Percentiles rank a stretch among this genome's conserved stretches.
These are phyloP conservation scores for Polysphondylium violaceum DNA, from an alignment of 78 protist genomes.

Conservation along the genomic window DNA sequence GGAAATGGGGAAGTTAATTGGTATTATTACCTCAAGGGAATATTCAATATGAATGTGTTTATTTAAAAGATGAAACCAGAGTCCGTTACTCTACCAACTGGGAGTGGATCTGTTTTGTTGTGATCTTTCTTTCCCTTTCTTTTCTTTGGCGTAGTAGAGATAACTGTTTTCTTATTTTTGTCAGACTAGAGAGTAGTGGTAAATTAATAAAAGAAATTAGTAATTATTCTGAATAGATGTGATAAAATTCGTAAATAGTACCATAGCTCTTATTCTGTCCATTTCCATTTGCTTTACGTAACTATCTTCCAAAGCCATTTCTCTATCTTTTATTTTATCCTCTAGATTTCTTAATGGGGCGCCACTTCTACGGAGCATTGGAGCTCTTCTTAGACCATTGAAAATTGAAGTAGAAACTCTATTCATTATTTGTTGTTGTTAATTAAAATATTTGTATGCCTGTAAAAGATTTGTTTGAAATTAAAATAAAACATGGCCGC, in stretches of 20 bases:
- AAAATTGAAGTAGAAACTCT: background rate
- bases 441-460: background rate
- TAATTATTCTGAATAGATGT: too few species aligned
- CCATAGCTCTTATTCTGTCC: background rate
- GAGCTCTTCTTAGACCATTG: background rate
- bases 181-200: background rate
- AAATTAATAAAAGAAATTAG: background rate
- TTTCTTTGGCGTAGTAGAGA: too few species aligned
- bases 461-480: too few species aligned
- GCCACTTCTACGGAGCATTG: slow-evolving; percentile 1
- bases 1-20: background rate
- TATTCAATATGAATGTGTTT: background rate
- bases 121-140: background rate
- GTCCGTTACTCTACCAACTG: slow-evolving; percentile 8
- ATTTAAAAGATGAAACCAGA: slow-evolving; percentile 28
- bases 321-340: slow-evolving; percentile 19
- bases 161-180: background rate
- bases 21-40: too few species aligned
- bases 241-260: too few species aligned
- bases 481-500: too few species aligned
- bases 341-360: slow-evolving; percentile 2
- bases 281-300: background rate
- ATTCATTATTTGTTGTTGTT: slow-evolving; percentile 2
- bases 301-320: slow-evolving; percentile 12
- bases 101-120: background rate